phyloP scores from a whole-genome alignment of 352 stramenopile genomes.

The Pythium phragmiticola region DNA sequence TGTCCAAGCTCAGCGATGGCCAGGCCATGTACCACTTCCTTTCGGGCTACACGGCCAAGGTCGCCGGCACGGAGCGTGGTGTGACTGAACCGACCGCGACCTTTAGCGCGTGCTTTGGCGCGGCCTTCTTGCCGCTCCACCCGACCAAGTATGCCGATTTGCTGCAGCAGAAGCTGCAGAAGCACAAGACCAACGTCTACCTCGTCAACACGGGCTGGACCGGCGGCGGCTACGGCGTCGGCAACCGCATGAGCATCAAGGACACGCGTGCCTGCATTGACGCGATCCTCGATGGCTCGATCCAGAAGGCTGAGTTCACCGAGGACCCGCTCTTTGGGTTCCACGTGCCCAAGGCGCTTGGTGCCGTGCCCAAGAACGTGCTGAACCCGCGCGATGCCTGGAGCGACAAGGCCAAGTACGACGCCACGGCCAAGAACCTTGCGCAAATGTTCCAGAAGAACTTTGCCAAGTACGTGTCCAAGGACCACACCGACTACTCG shows the following conservation, averaged over 20 bases:
- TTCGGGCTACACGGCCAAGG: slow-evolving; percentile 59
- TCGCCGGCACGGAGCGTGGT: slow-evolving; percentile 49
- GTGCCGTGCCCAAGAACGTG: slow-evolving; percentile 70
- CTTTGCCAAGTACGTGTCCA: slow-evolving; percentile 94
- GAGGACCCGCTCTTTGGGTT: slow-evolving; percentile 76
- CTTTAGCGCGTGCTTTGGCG: slow-evolving; percentile 57
- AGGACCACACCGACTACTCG: slow-evolving; percentile 95
- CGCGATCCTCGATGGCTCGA: slow-evolving; percentile 67
- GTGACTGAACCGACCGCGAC: slow-evolving; percentile 54
- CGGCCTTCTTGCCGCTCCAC: slow-evolving; percentile 56
- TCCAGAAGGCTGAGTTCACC: slow-evolving; percentile 64
- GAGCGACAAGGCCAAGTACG: slow-evolving; percentile 74
- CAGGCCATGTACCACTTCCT: slow-evolving; percentile 96
- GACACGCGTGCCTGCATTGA: slow-evolving; percentile 78
- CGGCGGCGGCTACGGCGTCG: slow-evolving; percentile 94
- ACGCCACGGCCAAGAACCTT: slow-evolving; percentile 71
- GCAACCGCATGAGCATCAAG: slow-evolving; percentile 96
- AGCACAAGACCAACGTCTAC: slow-evolving; percentile 47
- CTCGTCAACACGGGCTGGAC: slow-evolving; percentile 96
- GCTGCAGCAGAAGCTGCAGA: slow-evolving; percentile 55
- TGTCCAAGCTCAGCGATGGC: slow-evolving; percentile 88
- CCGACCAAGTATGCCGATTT: slow-evolving; percentile 54
- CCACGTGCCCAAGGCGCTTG: slow-evolving; percentile 57
- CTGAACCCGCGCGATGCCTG: slow-evolving; percentile 75
- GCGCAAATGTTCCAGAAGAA: slow-evolving; percentile 77